Evolutionary conservation across 257 asterid species (phyloP).

Genomic region (Nicotiana undulata): DNA sequence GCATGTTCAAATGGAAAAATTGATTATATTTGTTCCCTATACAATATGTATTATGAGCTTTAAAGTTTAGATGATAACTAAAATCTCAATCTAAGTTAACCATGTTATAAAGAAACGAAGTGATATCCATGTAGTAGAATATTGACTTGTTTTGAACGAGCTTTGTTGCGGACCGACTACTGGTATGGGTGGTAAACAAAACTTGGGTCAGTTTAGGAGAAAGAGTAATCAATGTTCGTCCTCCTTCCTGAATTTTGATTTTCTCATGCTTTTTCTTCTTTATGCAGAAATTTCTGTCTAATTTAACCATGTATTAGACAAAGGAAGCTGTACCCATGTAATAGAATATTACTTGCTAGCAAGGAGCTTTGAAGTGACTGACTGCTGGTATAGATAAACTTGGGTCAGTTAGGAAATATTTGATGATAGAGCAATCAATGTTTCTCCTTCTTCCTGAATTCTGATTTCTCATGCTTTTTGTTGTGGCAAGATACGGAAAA

Average conservation of each 20-base stretch:
- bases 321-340: neutral
- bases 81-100: neutral
- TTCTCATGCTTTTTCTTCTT: neutral
- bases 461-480: neutral
- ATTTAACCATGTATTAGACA: neutral
- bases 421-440: neutral
- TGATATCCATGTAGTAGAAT: neutral
- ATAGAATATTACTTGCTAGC: neutral
- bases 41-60: neutral
- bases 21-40: neutral
- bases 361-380: slow-evolving; percentile 1
- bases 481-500: neutral
- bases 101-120: neutral
- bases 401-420: neutral
- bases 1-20: neutral
- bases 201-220: neutral
- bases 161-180: neutral
- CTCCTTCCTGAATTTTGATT: neutral
- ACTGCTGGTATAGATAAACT: neutral
- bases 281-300: neutral
- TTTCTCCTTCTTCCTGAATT: neutral
- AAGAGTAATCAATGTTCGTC: neutral
- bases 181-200: neutral
- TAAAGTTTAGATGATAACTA: neutral
- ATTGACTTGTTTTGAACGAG: neutral